phyloP scores from a whole-genome alignment of 176 grass and related monocot species.

The Hyparrhenia diplandra region DNA sequence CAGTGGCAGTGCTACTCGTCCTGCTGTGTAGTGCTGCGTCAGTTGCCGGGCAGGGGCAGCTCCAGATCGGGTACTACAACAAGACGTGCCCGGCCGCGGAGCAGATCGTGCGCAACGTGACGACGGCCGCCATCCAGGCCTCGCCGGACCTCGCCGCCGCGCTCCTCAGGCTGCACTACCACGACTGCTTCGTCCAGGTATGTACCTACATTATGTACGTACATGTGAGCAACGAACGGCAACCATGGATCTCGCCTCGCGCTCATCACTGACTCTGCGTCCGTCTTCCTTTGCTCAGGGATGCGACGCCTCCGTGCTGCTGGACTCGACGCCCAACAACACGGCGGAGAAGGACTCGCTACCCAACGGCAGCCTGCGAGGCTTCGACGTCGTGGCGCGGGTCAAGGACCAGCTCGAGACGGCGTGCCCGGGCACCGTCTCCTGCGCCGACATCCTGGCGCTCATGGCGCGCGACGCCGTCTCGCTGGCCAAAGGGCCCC shows the following conservation, averaged over 20 bases:
- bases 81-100: constrained; percentile 59
- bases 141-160: constrained; percentile 47
- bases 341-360: constrained; percentile 59
- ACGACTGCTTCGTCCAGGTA: constrained; percentile 79
- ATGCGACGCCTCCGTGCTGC: constrained; percentile 74
- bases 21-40: neutral
- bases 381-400: constrained; percentile 56
- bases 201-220: no score
- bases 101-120: constrained; percentile 44
- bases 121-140: constrained; percentile 20
- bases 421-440: constrained; percentile 57
- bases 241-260: neutral
- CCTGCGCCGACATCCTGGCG: constrained; percentile 63
- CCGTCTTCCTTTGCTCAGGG: constrained; percentile 9
- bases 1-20: neutral
- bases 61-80: constrained; percentile 51
- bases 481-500: constrained; percentile 35
- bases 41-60: neutral
- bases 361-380: constrained; percentile 58
- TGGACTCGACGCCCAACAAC: constrained; percentile 49
- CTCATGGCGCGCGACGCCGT: constrained; percentile 76
- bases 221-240: no score
- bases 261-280: neutral
- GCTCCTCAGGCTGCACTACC: constrained; percentile 70
- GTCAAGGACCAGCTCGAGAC: constrained; percentile 57